Base-by-base conservation (phyloP, 2,329 filamentous ascomycete species). In the Paraconiothyrium brasiliense region DNA sequence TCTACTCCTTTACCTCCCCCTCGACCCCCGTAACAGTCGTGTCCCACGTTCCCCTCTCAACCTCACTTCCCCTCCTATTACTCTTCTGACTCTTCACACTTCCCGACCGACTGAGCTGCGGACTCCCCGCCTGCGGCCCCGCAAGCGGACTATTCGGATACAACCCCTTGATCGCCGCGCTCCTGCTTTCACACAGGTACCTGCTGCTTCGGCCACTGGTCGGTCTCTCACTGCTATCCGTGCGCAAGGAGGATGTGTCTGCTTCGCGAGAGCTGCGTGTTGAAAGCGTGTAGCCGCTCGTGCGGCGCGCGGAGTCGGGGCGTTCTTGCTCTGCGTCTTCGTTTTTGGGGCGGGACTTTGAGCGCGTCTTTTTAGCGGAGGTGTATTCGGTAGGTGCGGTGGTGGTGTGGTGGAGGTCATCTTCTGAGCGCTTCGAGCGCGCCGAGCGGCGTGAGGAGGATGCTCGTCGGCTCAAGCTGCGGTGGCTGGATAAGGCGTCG, bases 151-250 rank as follows among this genome's bases (percentile, higher is more conserved):
- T 68, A 50, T 75, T 75, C 4, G 76, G 75, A 59, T 79, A 79
- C 43, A 79, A 54, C 7, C 68, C 77, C 60, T 79, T 79, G 61
- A 79, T 72, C 1, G 76, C 77, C 14, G 77, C 77, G 51, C 77
- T 78, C 24, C 76, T 70, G 46, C 71, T 72, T 56, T 79, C 74
- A 59, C 72, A 74, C 67, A 73, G 63, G 56, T 77, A 77, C 30
- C 72, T 64, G 46, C 67, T 73, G 49, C 70, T 74, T 2, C 67
- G 61, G 1, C 67, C 72, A 46, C 69, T 74, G 5, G 66, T 62
- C 4, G 59, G 52, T 2, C 60, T 44, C 16, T 73, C 72, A 1
- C 66, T 70, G 11, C 62, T 65, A 13, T 63, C 58, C 11, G 44
- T 51, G 20, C 58, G 55, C 11, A 48, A 37, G 24, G 49, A 50